A percentile compares a stretch with the other conserved stretches of the same genome.
phyloP scores from a whole-genome alignment of 202 grass and related monocot species.

The Schoenoplectus tabernaemontani region DNA sequence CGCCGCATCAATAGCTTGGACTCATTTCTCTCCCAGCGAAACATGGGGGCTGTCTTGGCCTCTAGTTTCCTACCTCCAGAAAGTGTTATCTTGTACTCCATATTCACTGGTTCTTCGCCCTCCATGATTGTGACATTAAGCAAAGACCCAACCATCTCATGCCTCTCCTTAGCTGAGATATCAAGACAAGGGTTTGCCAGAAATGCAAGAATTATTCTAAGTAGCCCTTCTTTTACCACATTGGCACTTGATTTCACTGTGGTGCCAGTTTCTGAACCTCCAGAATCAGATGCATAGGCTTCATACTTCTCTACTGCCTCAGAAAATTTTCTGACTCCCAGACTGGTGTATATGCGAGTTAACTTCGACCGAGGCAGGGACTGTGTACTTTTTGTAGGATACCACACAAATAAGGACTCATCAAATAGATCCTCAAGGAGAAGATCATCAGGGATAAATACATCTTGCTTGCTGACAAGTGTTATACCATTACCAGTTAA shows the following conservation, averaged over 20 bases:
- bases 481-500: conserved; percentile 15
- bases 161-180: conserved; percentile 20
- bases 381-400: conserved; percentile 25
- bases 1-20: conserved; percentile 30
- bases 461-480: conserved; percentile 32
- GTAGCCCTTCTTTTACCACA: conserved; percentile 32
- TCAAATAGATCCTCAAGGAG: conserved; percentile 55
- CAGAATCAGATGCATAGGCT: background rate
- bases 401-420: conserved; percentile 46
- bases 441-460: conserved; percentile 70
- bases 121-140: conserved; percentile 35
- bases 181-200: conserved; percentile 26
- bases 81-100: conserved; percentile 35
- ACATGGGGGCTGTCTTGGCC: conserved; percentile 24
- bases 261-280: background rate
- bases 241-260: conserved; percentile 2
- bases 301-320: conserved; percentile 34
- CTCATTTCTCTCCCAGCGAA: conserved; percentile 48
- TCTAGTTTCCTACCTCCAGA: conserved; percentile 17
- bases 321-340: conserved; percentile 45
- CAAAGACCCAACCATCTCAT: conserved; percentile 25
- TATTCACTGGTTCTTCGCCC: conserved; percentile 26
- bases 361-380: conserved; percentile 22
- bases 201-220: conserved; percentile 35
- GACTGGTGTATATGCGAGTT: conserved; percentile 36